phyloP scores from a whole-genome alignment of 2,329 filamentous ascomycete genomes.

The Xylariaceae sp. region DNA sequence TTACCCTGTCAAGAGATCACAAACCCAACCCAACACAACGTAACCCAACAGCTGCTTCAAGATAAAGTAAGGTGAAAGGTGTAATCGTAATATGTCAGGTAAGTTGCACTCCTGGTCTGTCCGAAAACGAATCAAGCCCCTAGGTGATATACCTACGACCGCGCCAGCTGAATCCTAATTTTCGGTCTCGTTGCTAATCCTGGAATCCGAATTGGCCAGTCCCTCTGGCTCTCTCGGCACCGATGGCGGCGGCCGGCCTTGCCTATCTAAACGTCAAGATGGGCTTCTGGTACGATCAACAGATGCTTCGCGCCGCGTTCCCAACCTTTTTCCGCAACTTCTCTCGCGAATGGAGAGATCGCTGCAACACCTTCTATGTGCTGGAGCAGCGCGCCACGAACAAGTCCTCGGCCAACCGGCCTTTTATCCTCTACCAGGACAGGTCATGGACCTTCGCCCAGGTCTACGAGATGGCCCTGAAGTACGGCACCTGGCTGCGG shows the following conservation, averaged over 20 bases:
- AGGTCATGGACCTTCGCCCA: constrained; percentile 74
- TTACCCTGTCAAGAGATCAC: too few relatives aligned
- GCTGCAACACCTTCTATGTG: constrained; percentile 72
- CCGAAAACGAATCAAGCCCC: too few relatives aligned
- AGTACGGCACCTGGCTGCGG: constrained; percentile 77
- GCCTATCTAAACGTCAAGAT: constrained; percentile 78
- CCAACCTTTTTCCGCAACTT: constrained; percentile 47
- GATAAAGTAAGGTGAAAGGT: too few relatives aligned
- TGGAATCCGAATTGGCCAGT: constrained; percentile 39
- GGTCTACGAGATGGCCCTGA: constrained; percentile 69
- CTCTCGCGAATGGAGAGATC: constrained; percentile 58
- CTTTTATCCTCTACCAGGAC: constrained; percentile 71
- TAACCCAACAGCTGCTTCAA: too few relatives aligned
- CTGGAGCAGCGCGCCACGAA: constrained; percentile 68
- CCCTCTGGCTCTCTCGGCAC: constrained; percentile 56
- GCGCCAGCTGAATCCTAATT: too few relatives aligned
- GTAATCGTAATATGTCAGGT: constrained; percentile 22
- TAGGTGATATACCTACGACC: too few relatives aligned
- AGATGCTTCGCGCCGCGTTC: constrained; percentile 58
- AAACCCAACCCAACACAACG: too few relatives aligned
- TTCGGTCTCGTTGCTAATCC: background rate
- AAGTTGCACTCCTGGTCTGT: constrained; percentile 2
- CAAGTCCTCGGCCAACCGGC: constrained; percentile 52
- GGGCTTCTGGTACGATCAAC: constrained; percentile 66
- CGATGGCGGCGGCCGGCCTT: constrained; percentile 66